phyloP scores from a whole-genome alignment of 2,329 filamentous ascomycete species.

The Trichoderma hamatum region DNA sequence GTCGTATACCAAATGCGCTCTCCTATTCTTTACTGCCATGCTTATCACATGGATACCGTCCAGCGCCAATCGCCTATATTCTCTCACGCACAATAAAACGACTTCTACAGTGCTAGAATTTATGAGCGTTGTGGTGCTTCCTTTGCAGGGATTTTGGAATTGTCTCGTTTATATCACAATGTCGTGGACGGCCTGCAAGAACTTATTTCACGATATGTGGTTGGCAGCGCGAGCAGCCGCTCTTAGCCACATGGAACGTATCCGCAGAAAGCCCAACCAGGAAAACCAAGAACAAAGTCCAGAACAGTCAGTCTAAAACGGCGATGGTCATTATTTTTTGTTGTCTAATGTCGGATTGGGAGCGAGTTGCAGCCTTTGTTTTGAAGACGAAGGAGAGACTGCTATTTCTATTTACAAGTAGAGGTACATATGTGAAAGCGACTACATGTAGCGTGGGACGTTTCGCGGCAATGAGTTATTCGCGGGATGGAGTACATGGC shows the following conservation, averaged over 20 bases:
- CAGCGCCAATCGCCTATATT: constrained; percentile 71
- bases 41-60: constrained; percentile 72
- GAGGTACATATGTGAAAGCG: not conserved
- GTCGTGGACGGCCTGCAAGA: constrained; percentile 60
- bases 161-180: constrained; percentile 69
- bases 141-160: constrained; percentile 80
- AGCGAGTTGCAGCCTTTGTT: not conserved
- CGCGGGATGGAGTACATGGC: not conserved
- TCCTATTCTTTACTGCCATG: constrained; percentile 67
- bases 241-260: not conserved
- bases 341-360: not conserved
- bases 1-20: constrained; percentile 65
- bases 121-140: constrained; percentile 69
- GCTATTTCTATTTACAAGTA: not conserved
- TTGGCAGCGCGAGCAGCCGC: not conserved
- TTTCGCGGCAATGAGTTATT: not conserved
- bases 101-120: constrained; percentile 62
- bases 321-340: not conserved
- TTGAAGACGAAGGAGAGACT: not conserved
- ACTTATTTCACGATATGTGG: constrained; percentile 27
- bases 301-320: not conserved
- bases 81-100: constrained; percentile 55
- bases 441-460: not conserved
- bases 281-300: not conserved
- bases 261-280: not conserved